Conservation (phyloP, 208 protist species). For the Zelonia costaricensis region DNA sequence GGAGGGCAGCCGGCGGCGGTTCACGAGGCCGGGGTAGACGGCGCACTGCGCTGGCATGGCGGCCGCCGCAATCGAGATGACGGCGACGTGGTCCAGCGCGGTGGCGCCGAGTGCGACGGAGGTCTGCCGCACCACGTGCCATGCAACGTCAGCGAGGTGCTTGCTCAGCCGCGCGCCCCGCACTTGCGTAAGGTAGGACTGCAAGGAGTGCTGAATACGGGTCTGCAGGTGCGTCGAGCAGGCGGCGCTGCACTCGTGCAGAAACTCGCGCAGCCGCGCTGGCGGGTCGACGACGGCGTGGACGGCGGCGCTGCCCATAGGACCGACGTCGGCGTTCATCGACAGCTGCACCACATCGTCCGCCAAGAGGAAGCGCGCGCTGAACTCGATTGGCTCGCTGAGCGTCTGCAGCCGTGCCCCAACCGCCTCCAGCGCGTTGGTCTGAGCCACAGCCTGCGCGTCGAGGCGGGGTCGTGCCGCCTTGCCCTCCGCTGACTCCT, state of each 20-base stretch:
- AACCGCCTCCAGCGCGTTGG: neutral
- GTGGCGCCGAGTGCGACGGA: slow-evolving; percentile 17
- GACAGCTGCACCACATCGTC: neutral
- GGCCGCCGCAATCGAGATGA: slow-evolving; percentile 9
- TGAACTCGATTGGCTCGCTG: slow-evolving; percentile 7
- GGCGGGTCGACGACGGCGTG: neutral
- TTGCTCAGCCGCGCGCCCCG: neutral
- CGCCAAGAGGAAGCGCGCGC: neutral
- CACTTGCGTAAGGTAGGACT: neutral
- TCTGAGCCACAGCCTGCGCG: neutral
- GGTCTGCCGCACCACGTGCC: slow-evolving; percentile 23
- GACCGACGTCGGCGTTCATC: neutral
- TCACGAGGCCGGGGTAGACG: slow-evolving; percentile 25
- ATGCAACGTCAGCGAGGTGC: slow-evolving; percentile 21
- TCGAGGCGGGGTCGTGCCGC: neutral
- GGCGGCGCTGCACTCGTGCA: slow-evolving; percentile 1
- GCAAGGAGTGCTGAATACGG: slow-evolving; percentile 1
- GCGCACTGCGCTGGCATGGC: slow-evolving; percentile 14
- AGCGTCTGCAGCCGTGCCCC: slow-evolving; percentile 10
- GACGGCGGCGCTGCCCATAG: slow-evolving; percentile 3
- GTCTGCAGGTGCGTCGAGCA: slow-evolving; percentile 15
- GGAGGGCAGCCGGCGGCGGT: slow-evolving; percentile 22
- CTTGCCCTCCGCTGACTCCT: neutral
- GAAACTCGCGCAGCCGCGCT: neutral
- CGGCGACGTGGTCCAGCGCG: slow-evolving; percentile 13